A percentile compares a stretch with the other conserved stretches of the same genome.
These are phyloP conservation scores for Boehmeria nivea DNA, from an alignment of 306 rosid species.

Conservation along the genomic window DNA sequence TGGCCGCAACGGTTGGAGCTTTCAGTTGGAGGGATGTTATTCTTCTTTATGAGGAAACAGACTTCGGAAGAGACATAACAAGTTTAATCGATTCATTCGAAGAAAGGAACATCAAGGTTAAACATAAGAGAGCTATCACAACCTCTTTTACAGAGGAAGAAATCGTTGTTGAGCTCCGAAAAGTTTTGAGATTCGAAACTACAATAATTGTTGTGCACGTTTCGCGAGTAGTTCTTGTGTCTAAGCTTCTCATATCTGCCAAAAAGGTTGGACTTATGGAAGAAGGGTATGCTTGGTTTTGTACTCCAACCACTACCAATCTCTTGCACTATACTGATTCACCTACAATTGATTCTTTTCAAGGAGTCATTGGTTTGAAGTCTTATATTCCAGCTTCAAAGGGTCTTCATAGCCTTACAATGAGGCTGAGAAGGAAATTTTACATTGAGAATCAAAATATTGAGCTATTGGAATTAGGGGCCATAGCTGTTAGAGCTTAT, in stretches of 20 bases:
- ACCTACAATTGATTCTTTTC: background rate
- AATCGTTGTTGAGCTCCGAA: constrained; percentile 2
- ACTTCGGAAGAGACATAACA: background rate
- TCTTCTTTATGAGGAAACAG: background rate
- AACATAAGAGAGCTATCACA: background rate
- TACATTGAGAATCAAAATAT: constrained; percentile 2
- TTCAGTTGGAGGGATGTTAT: constrained; percentile 13
- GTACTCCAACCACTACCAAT: constrained; percentile 4
- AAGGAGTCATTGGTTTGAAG: constrained; percentile 15
- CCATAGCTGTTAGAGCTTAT: constrained; percentile 6
- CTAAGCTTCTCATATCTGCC: background rate
- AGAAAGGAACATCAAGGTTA: background rate
- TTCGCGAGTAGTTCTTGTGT: background rate
- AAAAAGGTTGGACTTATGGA: constrained; percentile 11
- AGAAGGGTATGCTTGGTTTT: constrained; percentile 10
- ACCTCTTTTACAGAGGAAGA: constrained; percentile 2
- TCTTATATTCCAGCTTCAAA: constrained; percentile 3
- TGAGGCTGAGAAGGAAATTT: constrained; percentile 6
- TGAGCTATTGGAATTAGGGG: background rate
- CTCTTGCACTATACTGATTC: constrained; percentile 4
- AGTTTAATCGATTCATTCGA: background rate
- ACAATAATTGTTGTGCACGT: constrained; percentile 14
- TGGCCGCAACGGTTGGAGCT: background rate
- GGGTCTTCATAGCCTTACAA: background rate
- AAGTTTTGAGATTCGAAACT: background rate